Evolutionary conservation across 768 basidiomycete species (phyloP).

Genomic region (Asterophora lycoperdoides): DNA sequence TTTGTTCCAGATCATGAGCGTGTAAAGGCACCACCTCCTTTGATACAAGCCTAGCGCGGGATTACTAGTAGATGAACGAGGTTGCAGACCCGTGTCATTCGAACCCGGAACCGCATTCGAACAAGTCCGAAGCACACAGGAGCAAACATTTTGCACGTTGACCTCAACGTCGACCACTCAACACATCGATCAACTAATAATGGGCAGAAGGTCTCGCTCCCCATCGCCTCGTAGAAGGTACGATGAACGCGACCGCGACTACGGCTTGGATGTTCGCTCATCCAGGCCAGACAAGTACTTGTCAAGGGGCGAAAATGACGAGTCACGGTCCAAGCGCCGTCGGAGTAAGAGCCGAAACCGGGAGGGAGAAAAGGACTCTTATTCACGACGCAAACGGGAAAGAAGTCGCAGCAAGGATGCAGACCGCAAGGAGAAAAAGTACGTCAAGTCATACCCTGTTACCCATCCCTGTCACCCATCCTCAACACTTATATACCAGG

Average conservation of each 20-base stretch:
- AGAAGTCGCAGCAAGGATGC: slow-evolving; percentile 36
- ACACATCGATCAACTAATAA: slow-evolving; percentile 19
- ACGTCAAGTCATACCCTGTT: slow-evolving; percentile 15
- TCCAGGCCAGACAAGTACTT: slow-evolving; percentile 29
- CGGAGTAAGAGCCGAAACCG: slow-evolving; percentile 26
- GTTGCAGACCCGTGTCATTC: background rate
- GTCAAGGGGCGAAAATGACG: slow-evolving; percentile 28
- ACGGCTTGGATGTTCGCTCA: slow-evolving; percentile 31
- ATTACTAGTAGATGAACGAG: background rate
- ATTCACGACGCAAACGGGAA: slow-evolving; percentile 23
- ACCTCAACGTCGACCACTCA: background rate
- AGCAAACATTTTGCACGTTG: slow-evolving; percentile 3
- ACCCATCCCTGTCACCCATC: background rate
- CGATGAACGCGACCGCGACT: slow-evolving; percentile 34
- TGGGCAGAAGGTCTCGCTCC: slow-evolving; percentile 52
- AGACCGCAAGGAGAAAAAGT: slow-evolving; percentile 46
- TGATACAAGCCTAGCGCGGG: background rate
- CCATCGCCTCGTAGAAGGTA: slow-evolving; percentile 40
- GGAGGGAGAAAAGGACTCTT: slow-evolving; percentile 18
- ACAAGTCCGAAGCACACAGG: slow-evolving; percentile 10
- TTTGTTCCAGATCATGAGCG: slow-evolving; percentile 15
- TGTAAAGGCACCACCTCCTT: background rate
- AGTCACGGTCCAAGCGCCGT: slow-evolving; percentile 25
- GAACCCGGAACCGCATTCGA: no score
- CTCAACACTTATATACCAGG: slow-evolving; percentile 31